Conservation (phyloP, 1,284 basidiomycete genomes). For the Ganoderma boninense region DNA sequence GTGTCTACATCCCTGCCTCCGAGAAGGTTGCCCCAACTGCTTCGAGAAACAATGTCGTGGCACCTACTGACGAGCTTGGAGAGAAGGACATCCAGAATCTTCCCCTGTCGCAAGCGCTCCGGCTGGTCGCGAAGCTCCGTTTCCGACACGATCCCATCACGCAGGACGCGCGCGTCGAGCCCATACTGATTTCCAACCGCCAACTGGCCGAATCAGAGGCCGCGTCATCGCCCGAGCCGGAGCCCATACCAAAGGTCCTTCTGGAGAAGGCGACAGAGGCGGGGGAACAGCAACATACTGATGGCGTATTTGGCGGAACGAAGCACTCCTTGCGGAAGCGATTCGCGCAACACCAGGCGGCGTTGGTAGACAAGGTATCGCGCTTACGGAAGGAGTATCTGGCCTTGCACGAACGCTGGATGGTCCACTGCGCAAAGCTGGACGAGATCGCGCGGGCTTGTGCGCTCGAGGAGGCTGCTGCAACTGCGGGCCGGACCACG, state of each 20-base stretch:
- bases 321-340: slow-evolving; percentile 59
- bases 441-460: slow-evolving; percentile 55
- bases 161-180: slow-evolving; percentile 65
- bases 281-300: slow-evolving; percentile 43
- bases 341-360: slow-evolving; percentile 60
- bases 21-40: not conserved
- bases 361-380: slow-evolving; percentile 62
- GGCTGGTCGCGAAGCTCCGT: slow-evolving; percentile 66
- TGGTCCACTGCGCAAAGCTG: slow-evolving; percentile 71
- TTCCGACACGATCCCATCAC: slow-evolving; percentile 66
- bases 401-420: slow-evolving; percentile 74
- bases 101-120: slow-evolving; percentile 64
- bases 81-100: slow-evolving; percentile 24
- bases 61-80: slow-evolving; percentile 8
- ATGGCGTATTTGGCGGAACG: slow-evolving; percentile 49
- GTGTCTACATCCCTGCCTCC: not conserved
- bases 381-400: slow-evolving; percentile 74
- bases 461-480: slow-evolving; percentile 54
- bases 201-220: slow-evolving; percentile 47
- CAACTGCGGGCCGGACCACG: slow-evolving; percentile 72
- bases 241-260: slow-evolving; percentile 39
- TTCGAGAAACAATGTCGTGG: not conserved
- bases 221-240: slow-evolving; percentile 35
- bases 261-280: slow-evolving; percentile 56
- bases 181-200: slow-evolving; percentile 68